phyloP scores from a whole-genome alignment of 495 filamentous ascomycete species.

The Jackrogersella minutella region DNA sequence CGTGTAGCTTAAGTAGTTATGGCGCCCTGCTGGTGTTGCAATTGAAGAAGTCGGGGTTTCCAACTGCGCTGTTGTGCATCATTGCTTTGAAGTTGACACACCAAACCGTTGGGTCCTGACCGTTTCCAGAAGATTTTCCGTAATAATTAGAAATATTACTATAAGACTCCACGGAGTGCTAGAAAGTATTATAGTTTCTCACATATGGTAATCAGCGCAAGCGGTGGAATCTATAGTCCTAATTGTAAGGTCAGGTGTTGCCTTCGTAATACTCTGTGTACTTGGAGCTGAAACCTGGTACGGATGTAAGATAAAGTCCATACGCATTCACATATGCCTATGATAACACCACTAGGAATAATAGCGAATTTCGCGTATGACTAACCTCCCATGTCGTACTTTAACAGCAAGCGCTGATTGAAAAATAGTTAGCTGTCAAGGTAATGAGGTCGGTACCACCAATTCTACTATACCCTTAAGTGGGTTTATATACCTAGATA shows the following conservation, averaged over 20 bases:
- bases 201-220: conserved; percentile 32
- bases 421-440: background rate
- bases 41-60: conserved; percentile 31
- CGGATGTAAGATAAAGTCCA: no score
- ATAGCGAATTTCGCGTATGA: background rate
- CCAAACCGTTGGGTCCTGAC: conserved; percentile 12
- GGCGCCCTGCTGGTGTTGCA: conserved; percentile 27
- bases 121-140: conserved; percentile 26
- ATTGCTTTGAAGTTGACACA: conserved; percentile 31
- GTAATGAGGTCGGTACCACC: no score
- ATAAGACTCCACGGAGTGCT: background rate
- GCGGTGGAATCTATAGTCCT: conserved; percentile 14
- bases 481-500: no score
- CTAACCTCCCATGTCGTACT: background rate
- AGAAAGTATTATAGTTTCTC: background rate
- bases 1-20: background rate
- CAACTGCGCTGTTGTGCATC: conserved; percentile 24
- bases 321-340: no score
- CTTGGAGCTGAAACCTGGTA: conserved; percentile 17
- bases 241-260: conserved; percentile 19
- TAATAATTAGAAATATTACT: background rate
- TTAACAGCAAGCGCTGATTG: background rate
- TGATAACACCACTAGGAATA: no score
- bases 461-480: no score
- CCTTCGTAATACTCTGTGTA: conserved; percentile 35